phyloP scores from a whole-genome alignment of 805 yeast species.

The Saturnispora dispora region DNA sequence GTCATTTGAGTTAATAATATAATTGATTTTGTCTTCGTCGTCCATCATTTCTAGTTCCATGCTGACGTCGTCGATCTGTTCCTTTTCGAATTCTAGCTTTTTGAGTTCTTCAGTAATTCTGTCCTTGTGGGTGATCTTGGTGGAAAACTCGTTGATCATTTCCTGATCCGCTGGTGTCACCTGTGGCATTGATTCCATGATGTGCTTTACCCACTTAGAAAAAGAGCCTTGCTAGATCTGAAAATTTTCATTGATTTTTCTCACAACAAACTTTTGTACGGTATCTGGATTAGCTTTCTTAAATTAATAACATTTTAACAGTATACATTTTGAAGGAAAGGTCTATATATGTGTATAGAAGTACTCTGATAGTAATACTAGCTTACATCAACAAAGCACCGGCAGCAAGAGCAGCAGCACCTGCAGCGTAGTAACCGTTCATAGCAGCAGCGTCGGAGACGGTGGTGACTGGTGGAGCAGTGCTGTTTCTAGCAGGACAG shows the following conservation, averaged over 20 bases:
- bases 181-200: conserved; percentile 41
- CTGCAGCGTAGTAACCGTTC: conserved; percentile 15
- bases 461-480: conserved; percentile 24
- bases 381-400: conserved; percentile 28
- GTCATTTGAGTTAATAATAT: conserved; percentile 40
- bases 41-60: conserved; percentile 83
- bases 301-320: not conserved
- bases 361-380: conserved; percentile 7
- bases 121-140: conserved; percentile 65
- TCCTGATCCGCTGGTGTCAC: conserved; percentile 83
- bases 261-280: not conserved
- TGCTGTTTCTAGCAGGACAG: conserved; percentile 21
- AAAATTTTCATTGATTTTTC: not conserved
- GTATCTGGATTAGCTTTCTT: not conserved
- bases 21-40: conserved; percentile 60
- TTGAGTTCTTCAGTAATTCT: conserved; percentile 41
- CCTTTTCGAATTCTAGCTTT: conserved; percentile 58
- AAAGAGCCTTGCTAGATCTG: not conserved
- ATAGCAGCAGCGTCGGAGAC: conserved; percentile 29
- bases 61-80: conserved; percentile 77
- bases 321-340: conserved; percentile 1
- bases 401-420: conserved; percentile 23
- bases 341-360: conserved; percentile 1
- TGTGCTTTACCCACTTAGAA: not conserved
- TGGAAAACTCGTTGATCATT: conserved; percentile 80